Conservation (phyloP, 345 rosid genomes). For the Trapa bicornis region DNA sequence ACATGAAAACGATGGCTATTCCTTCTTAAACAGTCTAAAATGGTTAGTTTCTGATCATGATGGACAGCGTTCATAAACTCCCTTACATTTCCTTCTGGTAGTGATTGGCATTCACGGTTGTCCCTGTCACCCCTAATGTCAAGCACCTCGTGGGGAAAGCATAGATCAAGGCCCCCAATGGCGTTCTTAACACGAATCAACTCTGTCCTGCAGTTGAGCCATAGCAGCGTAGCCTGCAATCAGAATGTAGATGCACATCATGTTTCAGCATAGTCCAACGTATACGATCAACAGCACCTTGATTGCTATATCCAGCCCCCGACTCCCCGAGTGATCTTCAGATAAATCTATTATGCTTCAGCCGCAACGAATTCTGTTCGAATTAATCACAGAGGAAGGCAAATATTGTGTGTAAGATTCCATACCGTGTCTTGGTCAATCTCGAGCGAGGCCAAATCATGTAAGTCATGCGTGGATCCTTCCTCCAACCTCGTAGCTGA, state of each 20-base stretch:
- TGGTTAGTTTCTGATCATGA: slow-evolving; percentile 30
- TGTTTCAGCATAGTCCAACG: not conserved
- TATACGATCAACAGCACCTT: not conserved
- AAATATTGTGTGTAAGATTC: not conserved
- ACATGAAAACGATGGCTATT: slow-evolving; percentile 22
- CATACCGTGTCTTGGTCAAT: slow-evolving; percentile 44
- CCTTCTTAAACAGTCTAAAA: slow-evolving; percentile 47
- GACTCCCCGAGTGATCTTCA: not conserved
- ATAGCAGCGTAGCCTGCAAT: slow-evolving; percentile 50
- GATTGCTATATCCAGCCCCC: not conserved
- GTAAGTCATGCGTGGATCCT: slow-evolving; percentile 24
- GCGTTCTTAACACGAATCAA: slow-evolving; percentile 37
- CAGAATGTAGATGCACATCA: slow-evolving; percentile 10
- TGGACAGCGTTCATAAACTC: slow-evolving; percentile 28
- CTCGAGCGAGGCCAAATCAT: slow-evolving; percentile 38
- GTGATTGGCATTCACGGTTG: slow-evolving; percentile 13
- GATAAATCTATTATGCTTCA: not conserved
- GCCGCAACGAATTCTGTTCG: not conserved
- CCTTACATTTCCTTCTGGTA: slow-evolving; percentile 24
- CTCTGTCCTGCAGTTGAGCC: slow-evolving; percentile 52
- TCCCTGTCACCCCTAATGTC: slow-evolving; percentile 9
- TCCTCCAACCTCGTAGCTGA: slow-evolving; percentile 36
- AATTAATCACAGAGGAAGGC: not conserved
- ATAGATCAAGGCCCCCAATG: slow-evolving; percentile 30
- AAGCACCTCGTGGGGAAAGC: slow-evolving; percentile 24